Evolutionary conservation across 108 stramenopile genomes (phyloP).

Genomic region (Cyclostephanos tholiformis): DNA sequence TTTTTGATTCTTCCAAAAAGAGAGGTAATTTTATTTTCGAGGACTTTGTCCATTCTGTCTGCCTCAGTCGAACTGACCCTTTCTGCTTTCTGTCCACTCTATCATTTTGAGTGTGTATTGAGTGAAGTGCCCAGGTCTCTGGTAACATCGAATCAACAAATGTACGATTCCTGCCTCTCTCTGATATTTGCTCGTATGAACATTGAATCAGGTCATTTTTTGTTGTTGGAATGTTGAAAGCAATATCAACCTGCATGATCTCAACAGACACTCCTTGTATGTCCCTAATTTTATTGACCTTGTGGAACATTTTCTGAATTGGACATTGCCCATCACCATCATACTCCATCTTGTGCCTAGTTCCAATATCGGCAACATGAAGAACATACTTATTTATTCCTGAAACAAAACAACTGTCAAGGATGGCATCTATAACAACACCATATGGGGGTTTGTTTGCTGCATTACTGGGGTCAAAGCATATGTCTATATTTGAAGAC

Average conservation of each 20-base stretch:
- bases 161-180: background rate
- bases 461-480: background rate
- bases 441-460: background rate
- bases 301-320: background rate
- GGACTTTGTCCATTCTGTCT: too few species aligned
- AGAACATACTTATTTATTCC: background rate
- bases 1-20: too few species aligned
- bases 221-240: background rate
- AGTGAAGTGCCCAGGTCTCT: too few species aligned
- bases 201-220: background rate
- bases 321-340: background rate
- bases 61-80: too few species aligned
- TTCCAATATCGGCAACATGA: slow-evolving; percentile 5
- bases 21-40: too few species aligned
- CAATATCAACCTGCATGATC: background rate
- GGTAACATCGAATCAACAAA: too few species aligned
- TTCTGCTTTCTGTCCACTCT: too few species aligned
- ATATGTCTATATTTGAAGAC: background rate
- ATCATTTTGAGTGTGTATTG: too few species aligned
- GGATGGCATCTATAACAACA: background rate
- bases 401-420: background rate
- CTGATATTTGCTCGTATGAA: background rate
- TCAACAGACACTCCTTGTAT: background rate
- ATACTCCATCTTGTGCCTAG: background rate
- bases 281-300: background rate